Conservation (phyloP, 441 rosid species). For the Erodium moschatum region DNA sequence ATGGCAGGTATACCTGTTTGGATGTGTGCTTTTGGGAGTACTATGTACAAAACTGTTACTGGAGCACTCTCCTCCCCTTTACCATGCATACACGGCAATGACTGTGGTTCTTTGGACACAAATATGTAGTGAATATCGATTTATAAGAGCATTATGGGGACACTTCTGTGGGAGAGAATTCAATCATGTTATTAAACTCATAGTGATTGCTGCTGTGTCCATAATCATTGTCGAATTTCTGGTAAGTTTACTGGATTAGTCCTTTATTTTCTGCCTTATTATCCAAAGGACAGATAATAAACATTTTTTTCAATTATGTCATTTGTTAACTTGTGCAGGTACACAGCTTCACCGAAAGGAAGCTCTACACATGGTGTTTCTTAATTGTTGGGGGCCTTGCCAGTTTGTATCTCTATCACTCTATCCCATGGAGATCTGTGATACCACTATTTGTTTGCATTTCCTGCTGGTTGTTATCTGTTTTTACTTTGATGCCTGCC, state of each 20-base stretch:
- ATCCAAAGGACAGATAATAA: conserved; percentile 11
- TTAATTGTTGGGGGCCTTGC: conserved; percentile 53
- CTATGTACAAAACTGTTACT: conserved; percentile 38
- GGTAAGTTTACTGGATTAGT: conserved; percentile 38
- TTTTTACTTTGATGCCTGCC: conserved; percentile 88
- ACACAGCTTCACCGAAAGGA: conserved; percentile 84
- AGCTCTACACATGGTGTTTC: conserved; percentile 87
- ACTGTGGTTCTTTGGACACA: conserved; percentile 81
- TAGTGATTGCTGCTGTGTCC: conserved; percentile 45
- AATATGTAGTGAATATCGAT: conserved; percentile 51
- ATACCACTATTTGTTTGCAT: conserved; percentile 66
- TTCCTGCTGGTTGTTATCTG: conserved; percentile 70
- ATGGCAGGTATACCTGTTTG: conserved; percentile 54
- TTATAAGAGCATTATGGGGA: conserved; percentile 56
- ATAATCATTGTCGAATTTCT: conserved; percentile 60
- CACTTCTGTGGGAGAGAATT: conserved; percentile 39
- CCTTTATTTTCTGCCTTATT: conserved; percentile 15
- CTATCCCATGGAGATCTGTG: conserved; percentile 70
- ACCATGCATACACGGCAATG: conserved; percentile 79
- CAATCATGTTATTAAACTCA: conserved; percentile 41
- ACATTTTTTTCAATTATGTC: conserved; percentile 15
- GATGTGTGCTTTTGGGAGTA: conserved; percentile 53
- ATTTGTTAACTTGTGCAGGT: conserved; percentile 50
- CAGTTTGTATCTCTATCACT: conserved; percentile 42
- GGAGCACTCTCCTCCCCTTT: conserved; percentile 84